Evolutionary conservation across 106 monocot genomes (phyloP).

Genomic region (Apostasia shenzhenica): DNA sequence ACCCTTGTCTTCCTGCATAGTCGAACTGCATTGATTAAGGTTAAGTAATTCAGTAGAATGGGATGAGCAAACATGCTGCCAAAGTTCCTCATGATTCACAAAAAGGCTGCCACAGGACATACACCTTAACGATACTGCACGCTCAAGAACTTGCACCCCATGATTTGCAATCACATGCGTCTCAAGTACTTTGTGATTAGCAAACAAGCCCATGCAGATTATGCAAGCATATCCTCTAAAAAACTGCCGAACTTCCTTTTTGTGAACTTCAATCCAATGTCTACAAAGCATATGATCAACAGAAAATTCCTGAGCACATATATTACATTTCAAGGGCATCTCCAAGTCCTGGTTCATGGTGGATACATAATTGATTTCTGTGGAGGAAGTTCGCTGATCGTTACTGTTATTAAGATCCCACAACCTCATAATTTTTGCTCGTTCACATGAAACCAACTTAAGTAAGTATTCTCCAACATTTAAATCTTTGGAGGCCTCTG

Average conservation of each 20-base stretch:
- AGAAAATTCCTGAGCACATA: slow-evolving; percentile 49
- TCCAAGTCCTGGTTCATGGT: slow-evolving; percentile 3
- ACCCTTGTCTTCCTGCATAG: slow-evolving; percentile 10
- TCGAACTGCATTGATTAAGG: slow-evolving; percentile 5
- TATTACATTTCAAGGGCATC: slow-evolving; percentile 56
- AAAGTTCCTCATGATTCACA: slow-evolving; percentile 47
- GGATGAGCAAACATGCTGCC: slow-evolving; percentile 75
- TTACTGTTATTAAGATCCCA: slow-evolving; percentile 48
- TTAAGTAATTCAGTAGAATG: slow-evolving; percentile 50
- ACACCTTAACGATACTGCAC: slow-evolving; percentile 61
- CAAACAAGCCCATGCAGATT: slow-evolving; percentile 70
- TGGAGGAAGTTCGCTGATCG: slow-evolving; percentile 8
- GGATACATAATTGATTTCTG: slow-evolving; percentile 15
- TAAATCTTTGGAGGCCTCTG: slow-evolving; percentile 60
- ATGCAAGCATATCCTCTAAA: slow-evolving; percentile 89
- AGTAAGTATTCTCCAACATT: slow-evolving; percentile 69
- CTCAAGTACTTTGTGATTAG: slow-evolving; percentile 77
- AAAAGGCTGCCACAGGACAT: slow-evolving; percentile 74
- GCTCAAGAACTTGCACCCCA: slow-evolving; percentile 64
- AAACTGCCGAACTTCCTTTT: slow-evolving; percentile 81
- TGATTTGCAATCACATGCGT: slow-evolving; percentile 74
- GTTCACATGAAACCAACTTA: slow-evolving; percentile 75
- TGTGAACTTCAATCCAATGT: slow-evolving; percentile 81
- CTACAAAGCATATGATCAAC: slow-evolving; percentile 49
- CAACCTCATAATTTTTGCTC: slow-evolving; percentile 53